These are phyloP conservation scores for Xylariales sp. DNA, from an alignment of 2,329 filamentous ascomycete species.

Conservation along the genomic window DNA sequence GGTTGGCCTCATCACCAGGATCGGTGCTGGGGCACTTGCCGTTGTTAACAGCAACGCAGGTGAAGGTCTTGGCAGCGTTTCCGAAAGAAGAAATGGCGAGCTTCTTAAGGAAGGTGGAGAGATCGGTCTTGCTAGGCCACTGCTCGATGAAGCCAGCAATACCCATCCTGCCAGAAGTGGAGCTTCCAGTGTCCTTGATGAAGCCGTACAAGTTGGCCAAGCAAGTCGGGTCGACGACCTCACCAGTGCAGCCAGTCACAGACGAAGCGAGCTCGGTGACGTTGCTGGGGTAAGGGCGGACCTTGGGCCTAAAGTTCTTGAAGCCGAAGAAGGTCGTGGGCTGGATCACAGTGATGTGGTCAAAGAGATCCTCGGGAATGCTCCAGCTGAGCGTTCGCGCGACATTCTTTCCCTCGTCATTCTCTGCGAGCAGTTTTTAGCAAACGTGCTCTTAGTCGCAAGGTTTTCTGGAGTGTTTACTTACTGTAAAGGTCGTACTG, in stretches of 20 bases:
- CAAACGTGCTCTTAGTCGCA: neutral
- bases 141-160: slow-evolving; percentile 6
- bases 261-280: neutral
- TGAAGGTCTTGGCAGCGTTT: slow-evolving; percentile 2
- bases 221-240: neutral
- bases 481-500: slow-evolving; percentile 7
- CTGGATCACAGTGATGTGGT: slow-evolving; percentile 4
- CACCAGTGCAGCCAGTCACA: neutral
- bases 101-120: slow-evolving; percentile 1
- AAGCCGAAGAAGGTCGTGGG: slow-evolving; percentile 7
- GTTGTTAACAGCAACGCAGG: slow-evolving; percentile 5
- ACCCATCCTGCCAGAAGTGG: slow-evolving; percentile 2
- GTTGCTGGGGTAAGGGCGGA: neutral
- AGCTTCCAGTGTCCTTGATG: neutral
- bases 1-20: slow-evolving; percentile 8
- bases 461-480: neutral
- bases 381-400: slow-evolving; percentile 4
- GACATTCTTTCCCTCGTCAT: slow-evolving; percentile 3
- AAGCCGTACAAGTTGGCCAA: slow-evolving; percentile 4
- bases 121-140: slow-evolving; percentile 1
- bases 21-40: slow-evolving; percentile 4
- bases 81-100: slow-evolving; percentile 2
- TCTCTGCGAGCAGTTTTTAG: neutral
- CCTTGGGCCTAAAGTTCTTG: neutral
- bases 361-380: slow-evolving; percentile 1